Conservation (phyloP, 164 flowering plant genomes). For the Dillenia turbinata region DNA sequence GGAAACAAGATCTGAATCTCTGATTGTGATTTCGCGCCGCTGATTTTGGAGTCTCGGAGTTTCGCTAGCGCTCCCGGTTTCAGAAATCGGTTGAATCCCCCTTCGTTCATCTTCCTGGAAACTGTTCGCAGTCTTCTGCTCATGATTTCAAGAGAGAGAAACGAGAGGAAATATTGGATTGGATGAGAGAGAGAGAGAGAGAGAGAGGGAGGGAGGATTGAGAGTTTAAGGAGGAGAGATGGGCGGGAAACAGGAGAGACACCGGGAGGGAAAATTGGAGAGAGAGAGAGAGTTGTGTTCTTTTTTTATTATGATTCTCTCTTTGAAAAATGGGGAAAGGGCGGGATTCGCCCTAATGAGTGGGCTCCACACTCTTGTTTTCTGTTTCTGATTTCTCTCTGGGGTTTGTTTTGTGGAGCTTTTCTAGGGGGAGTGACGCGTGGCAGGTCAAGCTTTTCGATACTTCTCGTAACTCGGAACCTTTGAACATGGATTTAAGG, state of each 20-base stretch:
- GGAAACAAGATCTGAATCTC: constrained; percentile 10
- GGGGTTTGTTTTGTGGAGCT: too few species aligned
- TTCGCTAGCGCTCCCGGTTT: constrained; percentile 42
- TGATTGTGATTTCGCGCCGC: constrained; percentile 13
- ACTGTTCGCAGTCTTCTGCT: constrained; percentile 14
- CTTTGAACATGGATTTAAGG: too few species aligned
- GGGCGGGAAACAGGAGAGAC: constrained; percentile 3
- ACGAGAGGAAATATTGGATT: neutral
- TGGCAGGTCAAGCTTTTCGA: too few species aligned
- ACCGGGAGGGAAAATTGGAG: constrained; percentile 11
- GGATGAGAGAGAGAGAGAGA: neutral
- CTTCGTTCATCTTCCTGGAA: constrained; percentile 11
- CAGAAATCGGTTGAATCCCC: constrained; percentile 20
- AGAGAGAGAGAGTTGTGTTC: constrained; percentile 4
- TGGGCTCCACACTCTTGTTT: too few species aligned
- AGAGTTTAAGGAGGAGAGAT: neutral
- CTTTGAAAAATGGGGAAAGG: neutral
- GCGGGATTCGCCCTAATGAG: too few species aligned
- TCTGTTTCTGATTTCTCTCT: too few species aligned
- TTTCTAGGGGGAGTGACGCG: too few species aligned
- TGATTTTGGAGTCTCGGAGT: constrained; percentile 30
- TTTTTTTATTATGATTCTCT: neutral
- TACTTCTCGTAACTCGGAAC: too few species aligned
- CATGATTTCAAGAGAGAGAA: constrained; percentile 11
- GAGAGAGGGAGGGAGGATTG: constrained; percentile 4